Base-by-base conservation (phyloP, 768 basidiomycete genomes). In the Crassisporium funariophilum region DNA sequence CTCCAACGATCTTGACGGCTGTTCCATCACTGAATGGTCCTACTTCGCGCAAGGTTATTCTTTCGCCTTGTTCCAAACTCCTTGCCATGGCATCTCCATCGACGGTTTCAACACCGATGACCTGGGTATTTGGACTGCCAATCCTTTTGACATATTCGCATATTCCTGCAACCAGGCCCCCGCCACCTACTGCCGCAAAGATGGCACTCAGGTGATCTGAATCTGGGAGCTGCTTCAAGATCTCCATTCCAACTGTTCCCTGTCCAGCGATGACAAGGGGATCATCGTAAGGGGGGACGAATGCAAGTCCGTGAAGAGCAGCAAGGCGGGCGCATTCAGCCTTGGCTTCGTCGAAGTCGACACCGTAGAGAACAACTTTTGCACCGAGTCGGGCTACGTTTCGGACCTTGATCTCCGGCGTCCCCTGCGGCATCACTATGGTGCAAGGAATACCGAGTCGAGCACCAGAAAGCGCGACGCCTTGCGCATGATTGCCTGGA, bases 1-100 rank as follows among this genome's bases (percentile, higher is more conserved):
- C 88, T 16, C 97, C 97, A 2, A 99, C 95, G 39, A 94, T 79
- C 66, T 89, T 89, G 35, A 99, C 97, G 3, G 97, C 97, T 2
- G 97, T 99, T 17, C 97, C 97, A 60, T 99, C 97, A 54, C 88
- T 89, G 68, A 99, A 99, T 4, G 94, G 90, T 4, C 97, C 97
- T 4, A 98, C 93, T 60, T 99, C 97, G 15, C 76, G 66, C 52
- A 99, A 69, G 12, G 84, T 85, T 0, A 95, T 83, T 25, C 95
- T 79, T 54, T 92, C 79, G 4, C 95, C 94, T 50, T 81, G 79
- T 44, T 77, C 76, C 46, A 99, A 62, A 66, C 92, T 95, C 63
- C 76, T 74, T 9, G 80, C 78, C 91, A 99, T 95, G 11, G 95
- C 94, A 65, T 98, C 95, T 0, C 85, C 97, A 62, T 99, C 97